Evolutionary conservation across 768 basidiomycete genomes (phyloP).

Genomic region (Phaeotremella fagi): DNA sequence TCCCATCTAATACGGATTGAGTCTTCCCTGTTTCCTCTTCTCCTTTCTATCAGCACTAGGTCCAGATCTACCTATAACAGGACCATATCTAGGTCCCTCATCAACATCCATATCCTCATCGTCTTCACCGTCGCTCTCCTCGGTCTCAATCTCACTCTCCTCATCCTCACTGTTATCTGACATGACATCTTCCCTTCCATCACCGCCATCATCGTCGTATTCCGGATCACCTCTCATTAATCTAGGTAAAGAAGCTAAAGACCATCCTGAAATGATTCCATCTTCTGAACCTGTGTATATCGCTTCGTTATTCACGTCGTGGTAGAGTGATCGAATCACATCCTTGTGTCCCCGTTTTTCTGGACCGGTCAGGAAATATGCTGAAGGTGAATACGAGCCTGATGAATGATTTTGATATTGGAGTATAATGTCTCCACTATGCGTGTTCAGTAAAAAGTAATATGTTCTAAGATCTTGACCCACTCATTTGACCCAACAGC

Average conservation of each 20-base stretch:
- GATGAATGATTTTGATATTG: conserved; percentile 25
- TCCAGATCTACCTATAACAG: neutral
- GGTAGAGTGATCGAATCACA: conserved; percentile 43
- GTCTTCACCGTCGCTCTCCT: conserved; percentile 11
- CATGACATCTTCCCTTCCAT: conserved; percentile 21
- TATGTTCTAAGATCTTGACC: conserved; percentile 5
- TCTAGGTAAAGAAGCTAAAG: conserved; percentile 19
- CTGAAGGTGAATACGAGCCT: conserved; percentile 35
- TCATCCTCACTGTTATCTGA: conserved; percentile 21
- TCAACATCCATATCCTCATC: conserved; percentile 7
- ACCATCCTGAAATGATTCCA: conserved; percentile 45
- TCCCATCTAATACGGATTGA: conserved; percentile 1
- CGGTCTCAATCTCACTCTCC: conserved; percentile 36
- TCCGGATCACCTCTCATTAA: conserved; percentile 37
- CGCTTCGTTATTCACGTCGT: conserved; percentile 38
- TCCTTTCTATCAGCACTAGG: neutral
- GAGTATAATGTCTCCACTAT: conserved; percentile 42
- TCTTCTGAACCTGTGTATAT: conserved; percentile 48
- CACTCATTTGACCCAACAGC: conserved; percentile 45
- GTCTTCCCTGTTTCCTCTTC: conserved; percentile 2
- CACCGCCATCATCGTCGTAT: conserved; percentile 36
- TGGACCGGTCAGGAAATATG: conserved; percentile 35
- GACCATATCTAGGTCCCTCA: conserved; percentile 7
- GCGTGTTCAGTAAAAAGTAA: neutral
- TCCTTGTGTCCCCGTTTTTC: conserved; percentile 38